Evolutionary conservation across 768 basidiomycete species (phyloP).

Genomic region (Cantharellus cinnabarinus): DNA sequence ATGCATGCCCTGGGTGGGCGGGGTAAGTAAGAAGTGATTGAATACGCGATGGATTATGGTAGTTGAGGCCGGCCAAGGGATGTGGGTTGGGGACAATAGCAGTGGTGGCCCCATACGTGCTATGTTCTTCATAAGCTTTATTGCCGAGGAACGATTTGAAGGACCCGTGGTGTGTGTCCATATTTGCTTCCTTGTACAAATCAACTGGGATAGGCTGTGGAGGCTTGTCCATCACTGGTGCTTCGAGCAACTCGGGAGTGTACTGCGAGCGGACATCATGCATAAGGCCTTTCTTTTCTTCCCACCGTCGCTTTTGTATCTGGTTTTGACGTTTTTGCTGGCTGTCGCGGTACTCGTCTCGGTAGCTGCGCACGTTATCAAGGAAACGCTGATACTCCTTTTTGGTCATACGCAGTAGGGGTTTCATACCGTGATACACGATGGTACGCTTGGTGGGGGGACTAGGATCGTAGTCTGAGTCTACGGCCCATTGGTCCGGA

Average conservation of each 20-base stretch:
- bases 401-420: slow-evolving; percentile 3
- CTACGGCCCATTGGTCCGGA: slow-evolving; percentile 17
- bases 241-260: too few relatives aligned
- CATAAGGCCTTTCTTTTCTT: background rate
- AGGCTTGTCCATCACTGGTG: background rate
- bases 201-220: slow-evolving; percentile 7
- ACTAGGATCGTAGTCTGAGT: slow-evolving; percentile 25
- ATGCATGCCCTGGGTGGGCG: slow-evolving; percentile 30
- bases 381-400: slow-evolving; percentile 40
- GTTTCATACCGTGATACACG: background rate
- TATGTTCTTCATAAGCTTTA: background rate
- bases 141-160: background rate
- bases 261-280: background rate
- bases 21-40: slow-evolving; percentile 32
- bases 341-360: slow-evolving; percentile 34
- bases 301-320: background rate
- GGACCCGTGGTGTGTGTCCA: background rate
- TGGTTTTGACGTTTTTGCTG: slow-evolving; percentile 13
- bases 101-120: background rate
- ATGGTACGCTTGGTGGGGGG: background rate
- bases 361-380: slow-evolving; percentile 31
- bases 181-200: background rate
- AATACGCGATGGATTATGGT: slow-evolving; percentile 31
- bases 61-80: slow-evolving; percentile 37
- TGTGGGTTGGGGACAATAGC: slow-evolving; percentile 25